Base-by-base conservation (phyloP, 2,329 filamentous ascomycete species). In the Emydomyces testavorans region DNA sequence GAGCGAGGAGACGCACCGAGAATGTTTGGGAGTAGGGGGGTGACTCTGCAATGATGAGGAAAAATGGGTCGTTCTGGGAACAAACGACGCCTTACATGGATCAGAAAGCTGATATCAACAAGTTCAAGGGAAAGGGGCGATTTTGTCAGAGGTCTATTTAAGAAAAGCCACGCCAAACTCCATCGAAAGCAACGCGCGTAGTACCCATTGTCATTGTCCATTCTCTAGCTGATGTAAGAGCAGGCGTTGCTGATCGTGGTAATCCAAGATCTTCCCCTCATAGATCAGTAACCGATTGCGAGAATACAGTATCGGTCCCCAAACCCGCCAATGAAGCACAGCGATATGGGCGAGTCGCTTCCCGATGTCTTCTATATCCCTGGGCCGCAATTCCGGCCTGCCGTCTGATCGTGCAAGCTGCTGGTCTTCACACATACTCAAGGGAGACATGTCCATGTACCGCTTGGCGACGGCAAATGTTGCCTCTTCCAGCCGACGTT, bases 281-380 rank as follows among this genome's bases (percentile, higher is more conserved):
- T 24, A 26, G 4, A 28, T 1, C 26, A 23, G 36, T 8, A 6
- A 5, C 20, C 28, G 28, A 26, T 40, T 26, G n/a, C 24, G 40
- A 36, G 24, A 23, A 61, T 94, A 94, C 10, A 83, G 79, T 46
- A 94, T 71, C 1, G 78, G 77, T 1, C 78, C 77, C 87, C 89
- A 96, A 2, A 94, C 83, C 41, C 85, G 77, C 88, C 89, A 95
- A 65, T 95, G 88, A 20, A 96, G 69, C 4, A 92, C 74, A 11
- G 85, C 80, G 37, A 95, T 78, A 60, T 95, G 90, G 4, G 86
- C 82, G 43, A 94, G 73, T 38, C 85, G 79, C 37, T 80, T 82
- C 1, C 85, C 79, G 62, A 94, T 78, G 50, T 62, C 60, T 42
- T 69, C 64, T 3, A 67, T 54, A 48, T 64, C 62, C 26, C 58